These are phyloP conservation scores for Hondaea fermentalgiana DNA, from an alignment of 108 stramenopile genomes.

Conservation along the genomic window DNA sequence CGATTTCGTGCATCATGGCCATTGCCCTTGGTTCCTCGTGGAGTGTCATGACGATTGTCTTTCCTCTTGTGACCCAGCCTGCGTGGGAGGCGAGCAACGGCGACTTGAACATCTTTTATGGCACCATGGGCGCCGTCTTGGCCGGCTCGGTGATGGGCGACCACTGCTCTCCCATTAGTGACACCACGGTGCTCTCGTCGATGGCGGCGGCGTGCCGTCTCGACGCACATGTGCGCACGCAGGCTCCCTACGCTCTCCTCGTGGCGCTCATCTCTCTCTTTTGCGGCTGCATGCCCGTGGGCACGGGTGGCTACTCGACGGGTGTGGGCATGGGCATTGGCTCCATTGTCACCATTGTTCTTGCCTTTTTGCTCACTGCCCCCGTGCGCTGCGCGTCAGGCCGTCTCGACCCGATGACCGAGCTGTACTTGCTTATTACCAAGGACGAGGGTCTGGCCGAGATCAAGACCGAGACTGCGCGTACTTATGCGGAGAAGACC, in stretches of 20 bases:
- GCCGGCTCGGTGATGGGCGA: slow-evolving; percentile 63
- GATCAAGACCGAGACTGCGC: neutral
- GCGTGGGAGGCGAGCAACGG: slow-evolving; percentile 48
- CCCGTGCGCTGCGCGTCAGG: neutral
- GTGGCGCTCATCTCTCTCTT: slow-evolving; percentile 38
- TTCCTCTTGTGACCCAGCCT: slow-evolving; percentile 54
- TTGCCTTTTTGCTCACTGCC: neutral
- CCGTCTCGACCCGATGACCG: neutral
- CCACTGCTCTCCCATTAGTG: slow-evolving; percentile 60
- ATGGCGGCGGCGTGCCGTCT: slow-evolving; percentile 53
- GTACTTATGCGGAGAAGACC: neutral
- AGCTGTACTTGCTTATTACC: neutral
- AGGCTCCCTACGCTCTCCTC: slow-evolving; percentile 56
- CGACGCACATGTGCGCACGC: slow-evolving; percentile 55
- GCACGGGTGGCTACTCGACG: slow-evolving; percentile 20
- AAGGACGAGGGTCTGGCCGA: neutral
- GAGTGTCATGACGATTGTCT: slow-evolving; percentile 64
- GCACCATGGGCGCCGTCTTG: slow-evolving; percentile 41
- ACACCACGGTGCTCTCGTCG: slow-evolving; percentile 62
- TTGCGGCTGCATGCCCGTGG: slow-evolving; percentile 42
- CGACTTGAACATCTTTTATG: slow-evolving; percentile 50
- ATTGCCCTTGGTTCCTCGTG: slow-evolving; percentile 61
- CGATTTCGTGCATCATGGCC: slow-evolving; percentile 55
- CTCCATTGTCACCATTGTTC: slow-evolving; percentile 21
- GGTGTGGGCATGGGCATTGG: slow-evolving; percentile 30